A percentile compares a stretch with the other conserved stretches of the same genome.
Evolutionary conservation across 2,329 filamentous ascomycete genomes (phyloP).

Genomic region (Pseudofabraea citricarpa): DNA sequence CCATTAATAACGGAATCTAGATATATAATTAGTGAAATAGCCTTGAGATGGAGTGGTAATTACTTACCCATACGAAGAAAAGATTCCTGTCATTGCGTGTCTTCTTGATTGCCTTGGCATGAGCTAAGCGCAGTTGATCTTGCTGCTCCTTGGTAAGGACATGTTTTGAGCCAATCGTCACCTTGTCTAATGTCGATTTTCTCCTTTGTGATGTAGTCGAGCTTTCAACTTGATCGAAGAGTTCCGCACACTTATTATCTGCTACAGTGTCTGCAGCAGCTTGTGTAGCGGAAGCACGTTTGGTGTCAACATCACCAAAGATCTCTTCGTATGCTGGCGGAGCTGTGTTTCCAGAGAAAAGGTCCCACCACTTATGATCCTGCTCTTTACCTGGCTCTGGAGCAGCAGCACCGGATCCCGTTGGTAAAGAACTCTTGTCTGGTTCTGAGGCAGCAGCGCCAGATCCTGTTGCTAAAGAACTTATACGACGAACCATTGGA

Average conservation of each 20-base stretch:
- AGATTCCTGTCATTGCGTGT: constrained; percentile 60
- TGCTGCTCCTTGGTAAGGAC: constrained; percentile 62
- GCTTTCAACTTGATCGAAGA: constrained; percentile 42
- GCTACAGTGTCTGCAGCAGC: constrained; percentile 55
- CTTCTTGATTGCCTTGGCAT: constrained; percentile 58
- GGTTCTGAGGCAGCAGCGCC: not conserved
- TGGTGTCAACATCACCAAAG: constrained; percentile 57
- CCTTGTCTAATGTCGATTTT: constrained; percentile 30
- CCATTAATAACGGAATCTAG: constrained; percentile 45
- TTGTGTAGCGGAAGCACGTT: constrained; percentile 52
- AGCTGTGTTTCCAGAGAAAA: constrained; percentile 50
- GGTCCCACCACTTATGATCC: constrained; percentile 63
- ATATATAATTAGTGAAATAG: constrained; percentile 14
- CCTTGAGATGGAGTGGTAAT: not conserved
- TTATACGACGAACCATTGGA: constrained; percentile 67
- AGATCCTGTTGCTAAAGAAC: constrained; percentile 59
- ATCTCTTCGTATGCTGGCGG: constrained; percentile 79
- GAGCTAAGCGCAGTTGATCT: constrained; percentile 55
- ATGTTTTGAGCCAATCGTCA: constrained; percentile 59
- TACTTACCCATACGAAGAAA: constrained; percentile 62
- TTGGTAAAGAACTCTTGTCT: too few species aligned
- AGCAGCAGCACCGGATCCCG: constrained; percentile 20
- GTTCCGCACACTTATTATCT: constrained; percentile 49
- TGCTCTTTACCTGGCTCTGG: constrained; percentile 36
- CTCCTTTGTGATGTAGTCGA: constrained; percentile 35